Evolutionary conservation across 2,329 filamentous ascomycete genomes (phyloP).

Genomic region (Venturia asperata): DNA sequence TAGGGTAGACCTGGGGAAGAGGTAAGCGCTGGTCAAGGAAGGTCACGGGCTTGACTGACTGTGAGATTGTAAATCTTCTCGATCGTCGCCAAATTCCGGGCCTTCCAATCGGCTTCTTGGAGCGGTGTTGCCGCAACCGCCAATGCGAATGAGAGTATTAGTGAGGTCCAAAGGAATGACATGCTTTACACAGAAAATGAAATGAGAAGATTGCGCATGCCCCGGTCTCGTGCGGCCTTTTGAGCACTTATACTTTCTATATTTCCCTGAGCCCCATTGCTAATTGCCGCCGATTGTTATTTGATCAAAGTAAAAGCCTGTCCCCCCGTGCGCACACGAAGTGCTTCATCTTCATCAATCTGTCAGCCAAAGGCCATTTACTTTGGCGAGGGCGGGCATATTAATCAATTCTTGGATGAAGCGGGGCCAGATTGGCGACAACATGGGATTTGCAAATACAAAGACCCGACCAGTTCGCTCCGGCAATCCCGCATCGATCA

Average conservation of each 20-base stretch:
- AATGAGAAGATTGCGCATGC: too few relatives aligned
- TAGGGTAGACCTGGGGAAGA: slow-evolving; percentile 30
- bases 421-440: too few relatives aligned
- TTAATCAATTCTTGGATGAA: neutral
- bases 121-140: neutral
- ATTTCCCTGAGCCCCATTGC: too few relatives aligned
- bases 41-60: neutral
- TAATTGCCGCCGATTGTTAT: too few relatives aligned
- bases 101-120: neutral
- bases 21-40: neutral
- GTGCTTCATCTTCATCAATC: too few relatives aligned
- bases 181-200: neutral
- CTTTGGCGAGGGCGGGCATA: neutral
- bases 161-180: neutral
- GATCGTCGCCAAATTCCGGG: slow-evolving; percentile 35
- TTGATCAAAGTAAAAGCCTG: too few relatives aligned
- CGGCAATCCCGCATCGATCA: too few relatives aligned
- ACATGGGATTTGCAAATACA: too few relatives aligned
- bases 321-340: too few relatives aligned
- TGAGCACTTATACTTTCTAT: slow-evolving; percentile 5
- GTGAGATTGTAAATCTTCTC: slow-evolving; percentile 37
- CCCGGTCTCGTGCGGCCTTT: neutral
- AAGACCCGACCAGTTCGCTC: too few relatives aligned
- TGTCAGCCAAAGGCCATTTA: neutral
- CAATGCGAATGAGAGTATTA: neutral